Percentiles rank a stretch among this genome's conserved stretches.
These are phyloP conservation scores for Botrytis galanthina DNA, from an alignment of 2,329 filamentous ascomycete species.

Conservation along the genomic window DNA sequence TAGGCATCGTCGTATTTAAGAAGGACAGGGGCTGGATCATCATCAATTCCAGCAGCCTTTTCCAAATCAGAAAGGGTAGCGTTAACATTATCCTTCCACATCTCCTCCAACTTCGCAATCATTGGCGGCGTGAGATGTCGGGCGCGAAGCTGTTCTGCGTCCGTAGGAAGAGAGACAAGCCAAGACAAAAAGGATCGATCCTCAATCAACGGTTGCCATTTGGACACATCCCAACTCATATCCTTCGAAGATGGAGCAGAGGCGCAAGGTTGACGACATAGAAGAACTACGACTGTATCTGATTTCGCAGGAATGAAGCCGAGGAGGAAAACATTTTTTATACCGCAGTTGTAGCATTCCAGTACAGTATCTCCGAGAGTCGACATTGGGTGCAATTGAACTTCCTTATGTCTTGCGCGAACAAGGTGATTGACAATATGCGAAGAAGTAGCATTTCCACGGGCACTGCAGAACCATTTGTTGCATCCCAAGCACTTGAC, in stretches of 20 bases:
- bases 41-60: conserved; percentile 86
- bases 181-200: conserved; percentile 92
- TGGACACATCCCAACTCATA: conserved; percentile 98
- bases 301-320: conserved; percentile 99
- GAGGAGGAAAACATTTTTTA: conserved; percentile 97
- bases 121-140: conserved; percentile 90
- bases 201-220: conserved; percentile 96
- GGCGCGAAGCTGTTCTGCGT: conserved; percentile 93
- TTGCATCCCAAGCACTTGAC: conserved; percentile 94
- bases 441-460: conserved; percentile 92
- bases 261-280: conserved; percentile 95
- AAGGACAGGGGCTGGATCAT: conserved; percentile 89
- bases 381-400: conserved; percentile 91
- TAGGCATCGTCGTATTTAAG: conserved; percentile 95
- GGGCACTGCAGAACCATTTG: conserved; percentile 99
- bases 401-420: conserved; percentile 95
- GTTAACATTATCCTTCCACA: conserved; percentile 94
- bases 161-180: conserved; percentile 85
- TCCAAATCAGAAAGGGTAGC: conserved; percentile 90
- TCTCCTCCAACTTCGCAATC: conserved; percentile 93
- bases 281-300: conserved; percentile 92
- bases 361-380: conserved; percentile 92
- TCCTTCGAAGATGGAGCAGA: conserved; percentile 95
- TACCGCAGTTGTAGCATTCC: conserved; percentile 98
- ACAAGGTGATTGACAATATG: conserved; percentile 99